Percentiles rank a stretch among this genome's conserved stretches.
Conservation (phyloP, 2,329 filamentous ascomycete species). For the Claviceps purpurea region DNA sequence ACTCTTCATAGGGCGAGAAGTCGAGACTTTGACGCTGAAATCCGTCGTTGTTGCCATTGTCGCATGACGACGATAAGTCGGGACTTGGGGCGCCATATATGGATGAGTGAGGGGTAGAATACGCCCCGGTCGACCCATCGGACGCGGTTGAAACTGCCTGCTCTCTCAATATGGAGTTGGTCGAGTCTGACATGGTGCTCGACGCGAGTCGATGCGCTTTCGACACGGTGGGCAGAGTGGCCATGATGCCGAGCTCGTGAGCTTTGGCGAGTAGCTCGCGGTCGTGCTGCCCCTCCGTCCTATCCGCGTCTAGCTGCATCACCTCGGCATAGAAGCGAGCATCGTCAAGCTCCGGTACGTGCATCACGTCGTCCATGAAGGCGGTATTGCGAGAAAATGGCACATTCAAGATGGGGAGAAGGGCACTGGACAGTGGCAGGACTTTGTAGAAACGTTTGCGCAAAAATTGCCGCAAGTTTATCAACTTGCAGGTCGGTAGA, state of each 20-base stretch:
- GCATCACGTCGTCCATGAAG: slow-evolving; percentile 4
- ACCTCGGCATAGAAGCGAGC: slow-evolving; percentile 26
- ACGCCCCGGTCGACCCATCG: slow-evolving; percentile 25
- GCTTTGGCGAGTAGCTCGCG: slow-evolving; percentile 22
- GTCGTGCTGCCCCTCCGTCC: slow-evolving; percentile 27
- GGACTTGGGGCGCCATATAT: slow-evolving; percentile 17
- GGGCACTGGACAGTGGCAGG: too few species aligned
- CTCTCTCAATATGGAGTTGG: slow-evolving; percentile 25
- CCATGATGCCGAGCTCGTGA: slow-evolving; percentile 21
- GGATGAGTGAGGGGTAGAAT: slow-evolving; percentile 30
- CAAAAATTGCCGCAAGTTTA: too few species aligned
- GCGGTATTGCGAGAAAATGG: background rate
- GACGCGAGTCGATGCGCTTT: slow-evolving; percentile 23
- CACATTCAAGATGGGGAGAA: background rate
- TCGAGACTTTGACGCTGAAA: slow-evolving; percentile 26
- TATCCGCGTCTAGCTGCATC: slow-evolving; percentile 18
- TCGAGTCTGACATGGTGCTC: slow-evolving; percentile 29
- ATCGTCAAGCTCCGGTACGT: slow-evolving; percentile 26
- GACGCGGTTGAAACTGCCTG: slow-evolving; percentile 33
- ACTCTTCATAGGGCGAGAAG: slow-evolving; percentile 40
- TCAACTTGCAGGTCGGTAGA: too few species aligned
- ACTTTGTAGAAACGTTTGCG: too few species aligned
- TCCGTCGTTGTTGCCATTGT: background rate
- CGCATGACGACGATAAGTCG: slow-evolving; percentile 4
- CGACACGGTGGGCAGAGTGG: slow-evolving; percentile 11